Evolutionary conservation across 2,329 filamentous ascomycete species (phyloP), one percentile per base, ranked within the genome.

Genomic region (Beauveria scarabaeidicola): DNA sequence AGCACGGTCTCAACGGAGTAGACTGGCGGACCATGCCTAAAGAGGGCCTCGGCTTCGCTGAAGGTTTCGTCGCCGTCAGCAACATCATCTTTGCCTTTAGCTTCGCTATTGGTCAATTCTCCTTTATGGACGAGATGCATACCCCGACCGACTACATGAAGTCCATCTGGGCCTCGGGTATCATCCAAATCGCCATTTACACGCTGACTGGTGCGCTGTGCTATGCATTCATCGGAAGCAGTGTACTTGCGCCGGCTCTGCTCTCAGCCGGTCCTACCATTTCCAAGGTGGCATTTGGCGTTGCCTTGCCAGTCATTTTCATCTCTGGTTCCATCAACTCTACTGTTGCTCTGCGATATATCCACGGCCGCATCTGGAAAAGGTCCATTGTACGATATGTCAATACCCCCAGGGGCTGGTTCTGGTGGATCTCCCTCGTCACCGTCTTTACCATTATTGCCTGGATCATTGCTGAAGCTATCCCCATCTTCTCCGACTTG

Each of bases 381-480:
- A 64, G 72, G 63, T 70, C 67, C 9, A 64, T 74, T 52, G 68
- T 69, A 51, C 70, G 71, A 56, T 74, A 68, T 66, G 68, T 75
- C 68, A 75, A 75, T 66, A 75, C 74, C 2, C 67, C 66, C 47
- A 71, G 66, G 66, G 74, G 74, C 29, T 75, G 73, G 74, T 63
- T 69, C 56, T 71, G 69, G 13, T 88, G 87, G 87, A 67, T 84
- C 4, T 74, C 62, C 3, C 81, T 90, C 25, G 80, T 83, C 41
- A 69, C 77, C 1, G 64, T 69, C 41, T 69, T 85, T 41, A 90
- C 86, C 76, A 52, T 86, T 9, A 51, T 86, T 17, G 83, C 84
- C 1, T 90, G 84, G 81, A 69, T 90, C 63, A 84, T 91, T 62
- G 86, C 87, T 10, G 82, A 87, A 66, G 82, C 85, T 0, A 86